A percentile compares a stretch with the other conserved stretches of the same genome.
Evolutionary conservation across 176 grass and related monocot genomes (phyloP).

Genomic region (Eleusine indica): DNA sequence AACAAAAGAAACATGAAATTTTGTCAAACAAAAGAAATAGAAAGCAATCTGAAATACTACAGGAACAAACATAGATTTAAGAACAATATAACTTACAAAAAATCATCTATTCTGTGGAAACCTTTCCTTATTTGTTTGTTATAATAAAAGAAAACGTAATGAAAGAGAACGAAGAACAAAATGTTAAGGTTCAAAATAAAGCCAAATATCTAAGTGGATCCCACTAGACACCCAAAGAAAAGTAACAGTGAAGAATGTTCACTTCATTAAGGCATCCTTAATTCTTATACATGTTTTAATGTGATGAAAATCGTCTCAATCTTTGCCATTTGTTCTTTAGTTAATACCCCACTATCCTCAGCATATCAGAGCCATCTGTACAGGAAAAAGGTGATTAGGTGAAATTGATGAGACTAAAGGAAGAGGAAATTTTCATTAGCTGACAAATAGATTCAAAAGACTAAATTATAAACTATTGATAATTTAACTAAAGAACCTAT

Average conservation of each 20-base stretch:
- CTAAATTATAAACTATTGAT: background rate
- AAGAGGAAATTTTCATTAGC: background rate
- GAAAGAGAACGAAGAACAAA: background rate
- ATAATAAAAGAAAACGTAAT: background rate
- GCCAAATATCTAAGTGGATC: background rate
- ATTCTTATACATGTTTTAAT: background rate
- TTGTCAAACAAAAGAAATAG: background rate
- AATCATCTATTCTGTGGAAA: background rate
- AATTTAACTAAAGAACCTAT: background rate
- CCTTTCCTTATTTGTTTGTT: background rate
- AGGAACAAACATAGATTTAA: background rate
- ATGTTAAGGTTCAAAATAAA: background rate
- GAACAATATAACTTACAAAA: background rate
- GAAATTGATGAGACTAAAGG: background rate
- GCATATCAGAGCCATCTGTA: background rate
- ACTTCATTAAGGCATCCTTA: background rate
- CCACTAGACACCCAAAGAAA: background rate
- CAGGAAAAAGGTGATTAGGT: background rate
- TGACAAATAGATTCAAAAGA: background rate
- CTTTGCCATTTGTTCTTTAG: background rate
- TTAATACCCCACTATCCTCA: background rate
- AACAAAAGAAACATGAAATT: background rate
- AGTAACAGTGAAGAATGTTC: background rate
- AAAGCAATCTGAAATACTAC: background rate
- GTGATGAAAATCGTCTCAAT: background rate